phyloP scores from a whole-genome alignment of 306 rosid genomes.

The Gastrolobium bilobum region DNA sequence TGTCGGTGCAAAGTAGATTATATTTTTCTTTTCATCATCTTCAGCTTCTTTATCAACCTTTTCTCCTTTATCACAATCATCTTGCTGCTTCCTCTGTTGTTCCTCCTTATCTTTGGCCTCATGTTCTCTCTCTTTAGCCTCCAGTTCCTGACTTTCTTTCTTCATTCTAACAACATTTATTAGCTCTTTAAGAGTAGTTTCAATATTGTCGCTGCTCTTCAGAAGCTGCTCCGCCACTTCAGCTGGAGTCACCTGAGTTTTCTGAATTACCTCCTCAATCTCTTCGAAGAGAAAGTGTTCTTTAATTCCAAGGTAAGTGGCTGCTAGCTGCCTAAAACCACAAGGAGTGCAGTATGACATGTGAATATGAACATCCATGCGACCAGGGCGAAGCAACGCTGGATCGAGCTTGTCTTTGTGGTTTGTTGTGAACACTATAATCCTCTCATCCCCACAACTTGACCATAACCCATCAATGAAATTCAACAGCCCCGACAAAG shows the following conservation, averaged over 20 bases:
- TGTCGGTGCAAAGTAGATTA: no score
- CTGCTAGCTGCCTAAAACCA: conserved; percentile 51
- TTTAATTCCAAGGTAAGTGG: conserved; percentile 49
- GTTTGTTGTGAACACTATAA: conserved; percentile 63
- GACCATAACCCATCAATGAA: conserved; percentile 63
- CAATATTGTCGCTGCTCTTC: conserved; percentile 40
- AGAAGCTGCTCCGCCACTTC: conserved; percentile 60
- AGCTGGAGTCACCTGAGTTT: conserved; percentile 54
- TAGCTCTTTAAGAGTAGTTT: conserved; percentile 34
- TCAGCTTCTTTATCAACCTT: no score
- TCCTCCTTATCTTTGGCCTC: conserved; percentile 28
- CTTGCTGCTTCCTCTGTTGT: neutral
- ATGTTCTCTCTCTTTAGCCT: conserved; percentile 35
- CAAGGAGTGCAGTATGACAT: conserved; percentile 55
- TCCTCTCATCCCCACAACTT: conserved; percentile 61
- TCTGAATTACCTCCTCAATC: conserved; percentile 47
- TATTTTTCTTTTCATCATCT: neutral
- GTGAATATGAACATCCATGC: conserved; percentile 61
- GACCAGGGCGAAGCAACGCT: conserved; percentile 56
- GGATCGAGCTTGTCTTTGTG: conserved; percentile 57
- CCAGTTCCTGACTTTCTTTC: conserved; percentile 30
- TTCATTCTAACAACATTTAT: conserved; percentile 25
- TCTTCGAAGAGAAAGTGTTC: conserved; percentile 34
- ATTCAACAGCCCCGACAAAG: conserved; percentile 55
- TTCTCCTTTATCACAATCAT: conserved; percentile 23